Percentiles rank a stretch among this genome's conserved stretches.
phyloP scores from a whole-genome alignment of 2,329 filamentous ascomycete genomes.

The Sphaerulina populicola region DNA sequence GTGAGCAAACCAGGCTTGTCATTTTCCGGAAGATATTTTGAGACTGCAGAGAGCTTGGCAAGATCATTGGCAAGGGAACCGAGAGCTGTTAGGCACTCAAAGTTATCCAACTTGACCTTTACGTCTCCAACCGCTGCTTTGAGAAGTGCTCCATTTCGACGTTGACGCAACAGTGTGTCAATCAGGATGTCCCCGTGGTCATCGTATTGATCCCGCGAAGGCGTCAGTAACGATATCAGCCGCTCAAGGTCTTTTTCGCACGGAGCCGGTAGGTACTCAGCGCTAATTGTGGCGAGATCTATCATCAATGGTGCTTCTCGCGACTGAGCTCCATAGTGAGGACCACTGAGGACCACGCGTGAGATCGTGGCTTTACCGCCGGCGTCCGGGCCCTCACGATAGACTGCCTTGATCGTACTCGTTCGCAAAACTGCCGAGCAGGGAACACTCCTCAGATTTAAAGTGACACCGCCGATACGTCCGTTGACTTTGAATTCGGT shows the following conservation, averaged over 20 bases:
- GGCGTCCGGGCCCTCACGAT: conserved; percentile 50
- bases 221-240: conserved; percentile 77
- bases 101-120: conserved; percentile 53
- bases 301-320: conserved; percentile 24
- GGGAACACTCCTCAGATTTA: conserved; percentile 68
- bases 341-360: conserved; percentile 64
- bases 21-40: conserved; percentile 93
- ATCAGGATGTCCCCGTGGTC: conserved; percentile 89
- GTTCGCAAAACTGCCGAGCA: conserved; percentile 68
- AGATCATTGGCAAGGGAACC: conserved; percentile 66
- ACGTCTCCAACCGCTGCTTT: conserved; percentile 59
- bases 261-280: conserved; percentile 66
- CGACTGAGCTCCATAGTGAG: conserved; percentile 43
- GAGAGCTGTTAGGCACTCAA: conserved; percentile 59
- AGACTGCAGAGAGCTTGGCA: conserved; percentile 71
- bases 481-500: conserved; percentile 59
- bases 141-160: conserved; percentile 76
- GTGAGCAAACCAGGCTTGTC: conserved; percentile 83
- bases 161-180: conserved; percentile 78
- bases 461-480: conserved; percentile 65
- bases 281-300: conserved; percentile 41
- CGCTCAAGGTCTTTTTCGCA: conserved; percentile 73
- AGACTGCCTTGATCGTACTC: conserved; percentile 72
- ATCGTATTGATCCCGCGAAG: conserved; percentile 83
- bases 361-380: conserved; percentile 66